Base-by-base conservation (phyloP, 2,329 filamentous ascomycete species). In the Colletotrichum sojae region DNA sequence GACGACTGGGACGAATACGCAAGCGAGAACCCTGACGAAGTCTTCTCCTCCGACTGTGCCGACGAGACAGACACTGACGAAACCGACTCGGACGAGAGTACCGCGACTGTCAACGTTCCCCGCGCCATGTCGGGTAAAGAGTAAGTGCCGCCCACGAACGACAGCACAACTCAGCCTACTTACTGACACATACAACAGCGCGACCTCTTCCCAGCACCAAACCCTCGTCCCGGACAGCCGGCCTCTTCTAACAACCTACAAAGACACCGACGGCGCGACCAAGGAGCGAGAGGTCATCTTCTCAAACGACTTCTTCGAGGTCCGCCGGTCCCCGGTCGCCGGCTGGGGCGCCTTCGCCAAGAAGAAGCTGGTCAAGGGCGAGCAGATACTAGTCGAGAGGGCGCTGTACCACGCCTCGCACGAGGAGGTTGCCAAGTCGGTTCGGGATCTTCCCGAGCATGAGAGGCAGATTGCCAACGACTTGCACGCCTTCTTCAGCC, bases 341-440 rank as follows among this genome's bases (percentile, higher is more conserved):
- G 86, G 86, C 1, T 79, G 82, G 52, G 86, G 86, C 0, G 82
- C 79, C 0, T 87, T 88, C 54, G 85, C 86, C 0, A 71, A 73
- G 1, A 74, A 73, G 5, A 75, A 80, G 6, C 78, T 89, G 12
- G 70, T 71, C 18, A 57, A 71, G 0, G 79, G 79, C 43, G 79
- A 84, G 43, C 72, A 77, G 1, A 81, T 89, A 9, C 79, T 88
- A 0, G 71, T 80, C 0, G 87, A 89, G 74, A 71, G 69, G 12
- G 82, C 85, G 0, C 74, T 87, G 0, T 73, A 88, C 16, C 74
- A 75, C 3, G 75, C 81, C 6, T 31, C 36, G 0, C 52, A 67
- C 20, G 49, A 60, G 10, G 39, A 67, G 6, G 63, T 67, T 5
- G 36, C 43, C 13, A 4, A 2, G 0, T 51, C 62, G 1, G 62